phyloP scores from a whole-genome alignment of 2,329 filamentous ascomycete genomes.

The Diplodia sapinea region DNA sequence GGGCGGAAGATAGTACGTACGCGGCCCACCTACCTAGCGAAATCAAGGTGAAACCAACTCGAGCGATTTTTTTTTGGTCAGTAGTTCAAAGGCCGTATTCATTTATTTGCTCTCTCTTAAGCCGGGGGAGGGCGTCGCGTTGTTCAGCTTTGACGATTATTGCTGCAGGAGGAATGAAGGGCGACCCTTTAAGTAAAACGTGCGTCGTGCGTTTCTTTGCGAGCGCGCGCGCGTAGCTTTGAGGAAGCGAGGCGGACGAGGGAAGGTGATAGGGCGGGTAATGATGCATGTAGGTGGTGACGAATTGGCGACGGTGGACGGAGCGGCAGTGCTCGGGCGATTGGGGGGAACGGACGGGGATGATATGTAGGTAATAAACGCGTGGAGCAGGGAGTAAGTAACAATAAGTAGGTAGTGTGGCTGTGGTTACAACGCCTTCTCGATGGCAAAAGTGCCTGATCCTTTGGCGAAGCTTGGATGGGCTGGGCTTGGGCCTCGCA shows the following conservation, averaged over 20 bases:
- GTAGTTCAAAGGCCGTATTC: too few relatives aligned
- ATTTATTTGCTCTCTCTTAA: too few relatives aligned
- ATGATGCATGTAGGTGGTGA: background rate
- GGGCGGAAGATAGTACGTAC: background rate
- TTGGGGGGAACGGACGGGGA: background rate
- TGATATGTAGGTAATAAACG: background rate
- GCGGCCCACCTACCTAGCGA: background rate
- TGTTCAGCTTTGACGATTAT: background rate
- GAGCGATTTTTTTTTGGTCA: background rate
- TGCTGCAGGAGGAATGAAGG: background rate
- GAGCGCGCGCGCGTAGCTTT: background rate
- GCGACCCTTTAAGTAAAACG: background rate
- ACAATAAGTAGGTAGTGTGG: too few relatives aligned
- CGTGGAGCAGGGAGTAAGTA: background rate
- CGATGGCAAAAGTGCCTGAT: too few relatives aligned
- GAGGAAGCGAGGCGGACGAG: constrained; percentile 8
- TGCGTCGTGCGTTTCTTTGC: background rate
- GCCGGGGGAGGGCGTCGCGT: too few relatives aligned
- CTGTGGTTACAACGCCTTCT: too few relatives aligned
- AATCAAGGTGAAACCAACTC: constrained; percentile 18
- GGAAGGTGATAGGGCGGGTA: background rate
- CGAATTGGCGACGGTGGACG: constrained; percentile 10
- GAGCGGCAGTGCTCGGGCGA: background rate
- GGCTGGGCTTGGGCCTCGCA: too few relatives aligned
- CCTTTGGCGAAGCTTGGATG: too few relatives aligned